These are phyloP conservation scores for Brettanomyces custersianus DNA, from an alignment of 805 yeast genomes.

Conservation along the genomic window DNA sequence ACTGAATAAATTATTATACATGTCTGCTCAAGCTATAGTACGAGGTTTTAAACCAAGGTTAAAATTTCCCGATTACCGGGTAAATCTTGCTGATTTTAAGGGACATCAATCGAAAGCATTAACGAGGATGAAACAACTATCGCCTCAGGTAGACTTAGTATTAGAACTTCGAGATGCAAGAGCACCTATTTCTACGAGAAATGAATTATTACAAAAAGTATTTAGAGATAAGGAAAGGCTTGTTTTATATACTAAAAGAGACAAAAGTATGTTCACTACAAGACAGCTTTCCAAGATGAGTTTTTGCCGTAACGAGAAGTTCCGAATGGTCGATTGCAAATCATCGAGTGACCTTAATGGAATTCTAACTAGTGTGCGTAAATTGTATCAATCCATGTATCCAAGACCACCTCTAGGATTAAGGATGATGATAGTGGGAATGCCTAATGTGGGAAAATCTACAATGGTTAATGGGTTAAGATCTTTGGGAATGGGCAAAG, in stretches of 20 bases:
- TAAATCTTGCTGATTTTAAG: conserved; percentile 69
- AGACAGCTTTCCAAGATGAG: conserved; percentile 41
- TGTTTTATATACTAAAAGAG: conserved; percentile 74
- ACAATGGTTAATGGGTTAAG: conserved; percentile 73
- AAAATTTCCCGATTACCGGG: conserved; percentile 64
- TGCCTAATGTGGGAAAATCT: conserved; percentile 98
- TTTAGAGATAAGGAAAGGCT: conserved; percentile 46
- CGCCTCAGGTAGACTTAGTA: conserved; percentile 75
- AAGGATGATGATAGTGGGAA: conserved; percentile 71
- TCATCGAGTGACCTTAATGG: conserved; percentile 37
- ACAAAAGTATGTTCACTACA: conserved; percentile 40
- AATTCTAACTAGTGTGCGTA: conserved; percentile 41
- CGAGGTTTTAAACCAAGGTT: conserved; percentile 52
- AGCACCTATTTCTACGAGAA: conserved; percentile 80
- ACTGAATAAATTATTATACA: background rate
- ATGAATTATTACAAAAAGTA: conserved; percentile 65
- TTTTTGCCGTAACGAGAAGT: conserved; percentile 21
- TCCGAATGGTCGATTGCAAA: conserved; percentile 52
- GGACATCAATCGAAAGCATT: conserved; percentile 87
- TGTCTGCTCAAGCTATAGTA: background rate
- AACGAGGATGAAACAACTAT: conserved; percentile 50
- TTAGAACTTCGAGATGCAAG: conserved; percentile 83
- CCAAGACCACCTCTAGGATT: conserved; percentile 83
- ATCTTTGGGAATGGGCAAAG: conserved; percentile 19
- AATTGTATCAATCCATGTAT: conserved; percentile 33